Evolutionary conservation across 352 stramenopile genomes (phyloP).

Genomic region (Phytophthora cryptogea): DNA sequence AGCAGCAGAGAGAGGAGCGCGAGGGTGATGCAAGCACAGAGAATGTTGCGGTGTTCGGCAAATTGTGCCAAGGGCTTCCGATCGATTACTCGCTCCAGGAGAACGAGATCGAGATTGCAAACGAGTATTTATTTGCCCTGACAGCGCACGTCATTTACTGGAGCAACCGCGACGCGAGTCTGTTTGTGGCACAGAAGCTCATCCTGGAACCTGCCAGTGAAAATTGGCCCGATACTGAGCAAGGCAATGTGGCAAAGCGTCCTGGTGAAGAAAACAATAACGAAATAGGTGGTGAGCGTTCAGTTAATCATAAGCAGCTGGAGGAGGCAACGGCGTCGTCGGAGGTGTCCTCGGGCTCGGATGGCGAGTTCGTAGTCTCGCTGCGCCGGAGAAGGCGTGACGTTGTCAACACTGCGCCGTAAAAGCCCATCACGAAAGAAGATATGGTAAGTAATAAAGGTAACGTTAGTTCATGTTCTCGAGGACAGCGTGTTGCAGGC

Average conservation of each 20-base stretch:
- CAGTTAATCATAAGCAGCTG: constrained; percentile 20
- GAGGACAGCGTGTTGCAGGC: constrained; percentile 2
- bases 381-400: constrained; percentile 19
- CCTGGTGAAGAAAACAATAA: constrained; percentile 6
- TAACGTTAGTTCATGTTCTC: constrained; percentile 2
- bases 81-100: constrained; percentile 93
- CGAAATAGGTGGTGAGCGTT: constrained; percentile 6
- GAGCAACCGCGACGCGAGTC: constrained; percentile 89
- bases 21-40: constrained; percentile 47
- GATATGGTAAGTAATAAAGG: constrained; percentile 2
- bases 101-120: constrained; percentile 94
- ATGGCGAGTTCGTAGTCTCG: constrained; percentile 20
- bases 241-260: constrained; percentile 8
- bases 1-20: constrained; percentile 28
- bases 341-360: constrained; percentile 39
- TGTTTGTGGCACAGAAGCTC: constrained; percentile 92
- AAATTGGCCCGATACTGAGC: constrained; percentile 19
- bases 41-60: constrained; percentile 59
- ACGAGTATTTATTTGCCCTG: constrained; percentile 93
- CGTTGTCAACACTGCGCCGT: constrained; percentile 3
- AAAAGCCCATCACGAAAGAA: neutral
- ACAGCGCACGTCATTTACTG: constrained; percentile 94
- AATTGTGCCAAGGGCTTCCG: constrained; percentile 66
- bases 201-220: constrained; percentile 70
- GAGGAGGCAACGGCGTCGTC: constrained; percentile 45